Evolutionary conservation across 345 rosid species (phyloP), one percentile per base, ranked within the genome.

Genomic region (Angophora floribunda): DNA sequence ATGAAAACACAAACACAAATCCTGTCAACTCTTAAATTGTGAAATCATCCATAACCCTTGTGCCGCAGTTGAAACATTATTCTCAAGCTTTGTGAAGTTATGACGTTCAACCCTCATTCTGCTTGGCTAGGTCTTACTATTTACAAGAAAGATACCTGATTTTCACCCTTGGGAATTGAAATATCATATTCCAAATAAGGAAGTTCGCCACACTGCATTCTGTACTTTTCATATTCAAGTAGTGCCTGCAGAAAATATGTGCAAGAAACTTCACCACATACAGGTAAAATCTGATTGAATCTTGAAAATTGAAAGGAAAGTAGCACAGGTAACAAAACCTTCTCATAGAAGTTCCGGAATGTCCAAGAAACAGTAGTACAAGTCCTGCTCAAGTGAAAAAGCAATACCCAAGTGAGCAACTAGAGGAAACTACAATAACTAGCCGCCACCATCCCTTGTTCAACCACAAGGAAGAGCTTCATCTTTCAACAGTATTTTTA

Each of bases 361-460:
- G 97, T 94, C 96, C 96, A 95, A 22, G 96, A 95, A 52, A 95
- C 96, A 55, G 96, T 94, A 87, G 97, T 95, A 86, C 97, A 95
- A 36, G 97, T 95, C 93, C 97, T 95, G 92, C 45, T 53, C 75
- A 65, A 26, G 86, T 55, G 82, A 87, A 87, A 67, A 65, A 63
- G 86, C 61, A 86, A 75, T 75, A 78, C 36, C 17, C 21, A 44
- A 51, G 57, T 86, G 32, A 86, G 55, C 55, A 57, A 78, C 53
- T 52, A 26, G 78, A 32, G 79, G 32, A 86, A 86, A 86, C 78
- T 28, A n/a, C 41, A 65, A 17, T 41, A 52, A n/a, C 51, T 17
- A 5, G 61, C 45, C 24, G 8, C 61, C 59, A 85, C 61, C 51
- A 85, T 85, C 61, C 22, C 61, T 51, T 52, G 61, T 45, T 52